Evolutionary conservation across 192 early-diverging fungal genomes (phyloP), one percentile per base, ranked within the genome.

Genomic region (Coemansia sp.): DNA sequence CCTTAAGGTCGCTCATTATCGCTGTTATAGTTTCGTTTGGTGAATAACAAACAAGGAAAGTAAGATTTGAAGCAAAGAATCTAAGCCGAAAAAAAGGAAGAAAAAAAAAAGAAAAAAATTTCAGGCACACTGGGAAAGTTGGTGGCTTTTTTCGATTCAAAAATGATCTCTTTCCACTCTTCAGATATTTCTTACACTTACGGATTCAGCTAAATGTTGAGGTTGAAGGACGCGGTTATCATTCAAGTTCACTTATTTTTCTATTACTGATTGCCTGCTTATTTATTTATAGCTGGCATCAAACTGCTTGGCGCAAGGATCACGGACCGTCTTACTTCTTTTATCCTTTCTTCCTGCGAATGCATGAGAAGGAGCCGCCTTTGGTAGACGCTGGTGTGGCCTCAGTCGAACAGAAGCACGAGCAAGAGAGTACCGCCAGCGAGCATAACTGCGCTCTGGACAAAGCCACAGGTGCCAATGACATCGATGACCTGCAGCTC

Each of bases 401-500:
- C 7, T 14, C 17, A 17, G 55, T 36, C 17, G 17, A 33, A n/a
- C 55, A 36, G 33, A 57, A 9, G 14, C 29, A 35, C 32, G 15
- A 57, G 0, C 13, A 33, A 6, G 55, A 19, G 17, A 36, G 55
- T n/a, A 11, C 55, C 33, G 5, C 29, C 5, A 13, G 9, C 54
- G 54, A 56, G 40, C 23, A 65, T 43, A 22, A 22, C 54, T 33
- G 54, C 29, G 41, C 40, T 20, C 34, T 25, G 9, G 36, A 41
- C 33, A 36, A 57, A 19, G 15, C 6, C n/a, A 13, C 29, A n/a
- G 34, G 29, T 38, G 50, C n/a, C 57, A 62, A 53, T 54, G 62
- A 62, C 34, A 35, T 71, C 32, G 77, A 71, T 11, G 67, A 69
- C 23, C 61, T 72, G 32, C 57, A 64, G 62, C 67, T 82, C 34